Percentiles rank a stretch among this genome's conserved stretches.
phyloP scores from a whole-genome alignment of 1,139 yeast genomes.

The Saccharomycopsis hybrid region DNA sequence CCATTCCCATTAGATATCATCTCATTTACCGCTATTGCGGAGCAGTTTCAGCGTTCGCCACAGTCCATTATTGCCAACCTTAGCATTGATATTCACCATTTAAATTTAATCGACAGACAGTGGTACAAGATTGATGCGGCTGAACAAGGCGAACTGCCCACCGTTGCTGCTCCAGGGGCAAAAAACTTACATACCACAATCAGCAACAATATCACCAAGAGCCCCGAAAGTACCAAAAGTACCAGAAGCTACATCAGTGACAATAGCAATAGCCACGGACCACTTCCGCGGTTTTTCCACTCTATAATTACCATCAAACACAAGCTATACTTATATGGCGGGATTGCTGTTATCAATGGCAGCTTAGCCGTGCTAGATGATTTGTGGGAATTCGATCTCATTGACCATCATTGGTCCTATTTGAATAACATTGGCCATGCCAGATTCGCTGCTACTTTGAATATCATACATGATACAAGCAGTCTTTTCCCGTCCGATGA shows the following conservation, averaged over 20 bases:
- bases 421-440: neutral
- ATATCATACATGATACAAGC: slow-evolving; percentile 7
- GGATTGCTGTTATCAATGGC: slow-evolving; percentile 35
- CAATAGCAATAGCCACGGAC: slow-evolving; percentile 24
- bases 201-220: neutral
- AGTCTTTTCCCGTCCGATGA: neutral
- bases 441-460: slow-evolving; percentile 2
- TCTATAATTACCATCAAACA: slow-evolving; percentile 45
- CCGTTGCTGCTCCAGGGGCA: neutral
- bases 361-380: slow-evolving; percentile 42
- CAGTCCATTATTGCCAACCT: slow-evolving; percentile 32
- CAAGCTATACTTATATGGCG: slow-evolving; percentile 56
- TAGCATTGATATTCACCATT: slow-evolving; percentile 49
- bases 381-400: slow-evolving; percentile 58
- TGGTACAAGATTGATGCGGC: slow-evolving; percentile 42
- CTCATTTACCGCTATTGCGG: too few relatives aligned
- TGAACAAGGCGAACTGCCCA: slow-evolving; percentile 13
- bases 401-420: neutral
- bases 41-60: neutral
- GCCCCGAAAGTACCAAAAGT: slow-evolving; percentile 1
- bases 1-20: too few relatives aligned
- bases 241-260: too few relatives aligned
- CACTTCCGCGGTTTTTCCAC: slow-evolving; percentile 54
- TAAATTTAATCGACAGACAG: slow-evolving; percentile 48
- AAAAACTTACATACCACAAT: too few relatives aligned